Conservation (phyloP, 306 rosid genomes). For the Vicia sativa region DNA sequence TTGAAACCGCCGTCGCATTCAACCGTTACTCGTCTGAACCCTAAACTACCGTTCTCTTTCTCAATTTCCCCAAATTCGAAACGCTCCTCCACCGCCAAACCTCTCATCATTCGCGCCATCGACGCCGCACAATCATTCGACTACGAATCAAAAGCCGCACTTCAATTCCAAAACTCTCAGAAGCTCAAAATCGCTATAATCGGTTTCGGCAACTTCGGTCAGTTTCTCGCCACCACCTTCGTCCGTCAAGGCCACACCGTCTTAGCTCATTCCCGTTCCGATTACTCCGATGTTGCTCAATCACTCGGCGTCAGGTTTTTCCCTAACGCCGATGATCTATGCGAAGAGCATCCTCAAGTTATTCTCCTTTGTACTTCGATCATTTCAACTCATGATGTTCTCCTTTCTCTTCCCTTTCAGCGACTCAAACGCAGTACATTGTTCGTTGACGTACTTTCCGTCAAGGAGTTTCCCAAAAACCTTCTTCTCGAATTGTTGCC, state of each 20-base stretch:
- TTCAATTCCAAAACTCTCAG: conserved; percentile 46
- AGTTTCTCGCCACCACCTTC: conserved; percentile 70
- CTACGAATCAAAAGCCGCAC: conserved; percentile 64
- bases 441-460: conserved; percentile 83
- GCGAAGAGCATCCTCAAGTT: conserved; percentile 84
- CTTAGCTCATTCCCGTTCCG: conserved; percentile 72
- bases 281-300: conserved; percentile 50
- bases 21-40: not conserved
- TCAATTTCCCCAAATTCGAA: not conserved
- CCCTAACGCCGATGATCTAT: conserved; percentile 66
- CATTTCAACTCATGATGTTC: conserved; percentile 59
- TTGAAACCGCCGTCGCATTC: conserved; percentile 19
- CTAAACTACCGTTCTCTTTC: conserved; percentile 12
- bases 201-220: conserved; percentile 87
- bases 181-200: conserved; percentile 67
- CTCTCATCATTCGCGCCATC: conserved; percentile 49
- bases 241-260: conserved; percentile 77
- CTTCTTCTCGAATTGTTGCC: conserved; percentile 56
- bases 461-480: conserved; percentile 71
- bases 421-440: conserved; percentile 72
- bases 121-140: conserved; percentile 77
- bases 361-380: conserved; percentile 72
- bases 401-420: conserved; percentile 64
- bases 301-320: conserved; percentile 60
- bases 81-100: not conserved